Conservation (phyloP, 768 basidiomycete species). For the Amanita rubescens region DNA sequence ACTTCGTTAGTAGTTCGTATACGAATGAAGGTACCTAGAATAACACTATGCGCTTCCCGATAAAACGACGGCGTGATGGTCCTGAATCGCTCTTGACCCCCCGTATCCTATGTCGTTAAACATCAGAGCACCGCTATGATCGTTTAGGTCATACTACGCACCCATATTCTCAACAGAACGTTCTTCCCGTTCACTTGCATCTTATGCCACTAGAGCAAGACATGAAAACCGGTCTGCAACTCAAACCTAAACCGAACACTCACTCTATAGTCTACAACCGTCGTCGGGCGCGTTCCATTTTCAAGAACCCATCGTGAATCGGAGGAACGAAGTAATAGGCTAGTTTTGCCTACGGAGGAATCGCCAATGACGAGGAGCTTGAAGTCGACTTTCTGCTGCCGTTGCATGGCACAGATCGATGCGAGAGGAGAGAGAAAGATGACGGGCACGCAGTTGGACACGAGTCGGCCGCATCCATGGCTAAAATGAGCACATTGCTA, state of each 20-base stretch:
- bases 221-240: neutral
- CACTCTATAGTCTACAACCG: conserved; percentile 81
- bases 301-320: conserved; percentile 93
- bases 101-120: conserved; percentile 63
- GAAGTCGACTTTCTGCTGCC: conserved; percentile 69
- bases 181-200: conserved; percentile 79
- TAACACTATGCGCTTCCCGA: conserved; percentile 79
- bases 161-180: conserved; percentile 96
- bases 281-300: conserved; percentile 82
- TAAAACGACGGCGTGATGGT: conserved; percentile 96
- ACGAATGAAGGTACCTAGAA: conserved; percentile 43
- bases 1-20: too few species aligned
- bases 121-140: too few species aligned
- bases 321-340: conserved; percentile 87
- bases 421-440: too few species aligned
- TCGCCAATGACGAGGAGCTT: conserved; percentile 84
- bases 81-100: conserved; percentile 94
- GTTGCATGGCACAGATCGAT: too few species aligned
- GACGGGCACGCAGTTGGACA: too few species aligned
- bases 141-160: conserved; percentile 37
- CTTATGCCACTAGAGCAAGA: conserved; percentile 60
- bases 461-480: too few species aligned
- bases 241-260: conserved; percentile 26
- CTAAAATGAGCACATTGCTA: too few species aligned
- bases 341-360: conserved; percentile 89